A percentile compares a stretch with the other conserved stretches of the same genome.
Evolutionary conservation across 1,139 yeast species (phyloP).

Genomic region (Taiozyma sp.): DNA sequence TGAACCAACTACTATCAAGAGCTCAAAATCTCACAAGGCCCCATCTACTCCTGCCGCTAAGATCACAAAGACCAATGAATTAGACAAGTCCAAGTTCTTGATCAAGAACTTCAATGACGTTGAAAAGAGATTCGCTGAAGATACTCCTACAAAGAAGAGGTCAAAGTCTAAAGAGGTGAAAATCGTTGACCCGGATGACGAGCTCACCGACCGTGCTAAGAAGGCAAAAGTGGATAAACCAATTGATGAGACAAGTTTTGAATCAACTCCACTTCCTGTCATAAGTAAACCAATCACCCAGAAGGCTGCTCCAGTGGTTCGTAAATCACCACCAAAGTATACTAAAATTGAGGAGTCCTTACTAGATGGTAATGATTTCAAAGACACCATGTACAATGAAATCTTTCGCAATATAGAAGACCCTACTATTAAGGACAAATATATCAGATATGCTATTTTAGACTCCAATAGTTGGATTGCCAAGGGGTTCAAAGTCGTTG

Average conservation of each 20-base stretch:
- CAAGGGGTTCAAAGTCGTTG: constrained; percentile 29
- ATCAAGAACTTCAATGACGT: constrained; percentile 1
- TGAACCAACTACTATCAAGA: constrained; percentile 11
- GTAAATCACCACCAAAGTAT: constrained; percentile 10
- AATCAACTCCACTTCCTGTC: neutral
- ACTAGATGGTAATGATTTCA: constrained; percentile 2
- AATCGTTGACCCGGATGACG: neutral
- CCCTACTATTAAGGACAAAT: constrained; percentile 16
- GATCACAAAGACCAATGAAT: constrained; percentile 2
- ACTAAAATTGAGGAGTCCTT: constrained; percentile 4
- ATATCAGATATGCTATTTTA: constrained; percentile 25
- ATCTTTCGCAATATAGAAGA: constrained; percentile 16
- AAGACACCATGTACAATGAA: neutral
- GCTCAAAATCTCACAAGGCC: neutral
- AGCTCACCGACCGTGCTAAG: neutral
- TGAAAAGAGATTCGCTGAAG: constrained; percentile 1
- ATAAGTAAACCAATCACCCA: neutral
- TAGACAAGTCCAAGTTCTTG: constrained; percentile 17
- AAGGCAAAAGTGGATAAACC: neutral
- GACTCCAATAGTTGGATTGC: constrained; percentile 34
- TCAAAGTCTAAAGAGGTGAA: constrained; percentile 1
- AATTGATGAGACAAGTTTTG: constrained; percentile 2
- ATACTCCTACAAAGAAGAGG: constrained; percentile 22
- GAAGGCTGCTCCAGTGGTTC: neutral
- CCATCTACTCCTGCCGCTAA: constrained; percentile 9